A percentile compares a stretch with the other conserved stretches of the same genome.
phyloP scores from a whole-genome alignment of 164 flowering plant genomes.

The Aristolochia californica region DNA sequence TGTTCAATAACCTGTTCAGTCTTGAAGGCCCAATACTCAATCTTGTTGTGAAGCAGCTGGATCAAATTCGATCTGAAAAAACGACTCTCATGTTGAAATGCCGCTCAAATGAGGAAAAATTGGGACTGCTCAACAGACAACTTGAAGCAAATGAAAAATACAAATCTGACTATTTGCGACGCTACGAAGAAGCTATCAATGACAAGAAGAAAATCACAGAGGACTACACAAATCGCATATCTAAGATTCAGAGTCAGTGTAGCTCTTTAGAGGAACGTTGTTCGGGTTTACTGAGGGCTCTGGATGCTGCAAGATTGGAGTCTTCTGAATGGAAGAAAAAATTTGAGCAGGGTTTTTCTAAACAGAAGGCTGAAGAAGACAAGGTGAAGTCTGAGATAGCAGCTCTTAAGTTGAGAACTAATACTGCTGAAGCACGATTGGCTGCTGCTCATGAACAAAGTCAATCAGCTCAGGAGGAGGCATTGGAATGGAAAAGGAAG shows the following conservation, averaged over 20 bases:
- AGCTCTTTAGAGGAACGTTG: slow-evolving; percentile 73
- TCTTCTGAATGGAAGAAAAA: slow-evolving; percentile 81
- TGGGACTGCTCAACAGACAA: slow-evolving; percentile 65
- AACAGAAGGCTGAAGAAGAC: slow-evolving; percentile 63
- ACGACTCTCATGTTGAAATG: slow-evolving; percentile 63
- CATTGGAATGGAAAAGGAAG: slow-evolving; percentile 86
- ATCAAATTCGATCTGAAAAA: slow-evolving; percentile 69
- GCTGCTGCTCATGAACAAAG: slow-evolving; percentile 89
- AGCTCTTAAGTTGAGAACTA: slow-evolving; percentile 51
- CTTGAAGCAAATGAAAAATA: slow-evolving; percentile 73
- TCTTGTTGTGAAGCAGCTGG: slow-evolving; percentile 60
- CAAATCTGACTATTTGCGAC: slow-evolving; percentile 74
- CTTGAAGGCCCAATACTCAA: slow-evolving; percentile 83
- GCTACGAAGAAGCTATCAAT: slow-evolving; percentile 81
- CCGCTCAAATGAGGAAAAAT: slow-evolving; percentile 71
- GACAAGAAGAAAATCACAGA: slow-evolving; percentile 77
- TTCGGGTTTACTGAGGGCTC: slow-evolving; percentile 39
- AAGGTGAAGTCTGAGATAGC: slow-evolving; percentile 60
- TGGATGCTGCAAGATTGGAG: slow-evolving; percentile 57
- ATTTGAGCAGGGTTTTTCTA: slow-evolving; percentile 53
- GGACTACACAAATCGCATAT: slow-evolving; percentile 69
- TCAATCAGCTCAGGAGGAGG: slow-evolving; percentile 86
- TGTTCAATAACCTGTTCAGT: slow-evolving; percentile 29
- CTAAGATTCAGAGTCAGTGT: slow-evolving; percentile 56
- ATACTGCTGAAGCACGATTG: slow-evolving; percentile 87